phyloP scores from a whole-genome alignment of 495 filamentous ascomycete genomes.

The Daldinia caldariorum region DNA sequence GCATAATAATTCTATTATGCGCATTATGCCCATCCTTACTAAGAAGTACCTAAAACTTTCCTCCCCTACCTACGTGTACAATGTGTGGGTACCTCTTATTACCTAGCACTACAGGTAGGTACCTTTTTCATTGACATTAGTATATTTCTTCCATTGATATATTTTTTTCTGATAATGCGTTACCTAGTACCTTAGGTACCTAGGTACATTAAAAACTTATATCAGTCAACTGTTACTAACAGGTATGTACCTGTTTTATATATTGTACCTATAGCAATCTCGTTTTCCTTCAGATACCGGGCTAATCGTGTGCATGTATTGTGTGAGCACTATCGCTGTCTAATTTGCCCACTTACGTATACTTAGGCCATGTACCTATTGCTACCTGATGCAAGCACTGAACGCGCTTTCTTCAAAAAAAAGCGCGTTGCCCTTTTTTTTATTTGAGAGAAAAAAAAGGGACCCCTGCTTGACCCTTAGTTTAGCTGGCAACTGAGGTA shows the following conservation, averaged over 20 bases:
- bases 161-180: too few relatives aligned
- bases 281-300: not conserved
- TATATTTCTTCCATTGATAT: too few relatives aligned
- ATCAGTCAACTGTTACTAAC: too few relatives aligned
- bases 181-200: too few relatives aligned
- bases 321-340: not conserved
- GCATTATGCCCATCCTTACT: too few relatives aligned
- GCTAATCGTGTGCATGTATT: conserved; percentile 3
- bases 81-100: too few relatives aligned
- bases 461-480: conserved; percentile 29
- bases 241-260: too few relatives aligned
- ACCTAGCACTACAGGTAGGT: too few relatives aligned
- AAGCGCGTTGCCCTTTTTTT: conserved; percentile 41
- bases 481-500: conserved; percentile 13
- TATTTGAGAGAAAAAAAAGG: conserved; percentile 21
- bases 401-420: conserved; percentile 42
- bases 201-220: too few relatives aligned
- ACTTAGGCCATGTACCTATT: conserved; percentile 14
- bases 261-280: not conserved
- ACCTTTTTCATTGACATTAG: too few relatives aligned
- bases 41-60: not conserved
- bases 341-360: not conserved
- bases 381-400: conserved; percentile 47
- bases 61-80: not conserved
- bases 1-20: too few relatives aligned